Conservation (phyloP, 352 stramenopile genomes). For the Phytophthora nicotianae region DNA sequence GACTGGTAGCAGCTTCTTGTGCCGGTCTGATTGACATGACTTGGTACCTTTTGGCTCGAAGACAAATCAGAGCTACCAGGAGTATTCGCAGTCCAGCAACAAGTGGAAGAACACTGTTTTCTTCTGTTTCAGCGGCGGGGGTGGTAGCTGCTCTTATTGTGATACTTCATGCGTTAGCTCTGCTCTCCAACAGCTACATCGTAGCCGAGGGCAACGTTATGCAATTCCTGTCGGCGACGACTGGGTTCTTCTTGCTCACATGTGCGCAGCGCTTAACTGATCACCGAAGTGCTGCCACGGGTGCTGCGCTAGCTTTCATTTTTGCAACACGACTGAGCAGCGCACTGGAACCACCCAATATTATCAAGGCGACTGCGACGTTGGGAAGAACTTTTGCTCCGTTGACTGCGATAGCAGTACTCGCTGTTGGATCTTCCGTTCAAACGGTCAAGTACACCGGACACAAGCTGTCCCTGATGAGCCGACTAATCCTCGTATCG, state of each 20-base stretch:
- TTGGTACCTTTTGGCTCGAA: constrained; percentile 8
- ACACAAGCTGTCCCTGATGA: constrained; percentile 14
- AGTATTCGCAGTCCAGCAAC: neutral
- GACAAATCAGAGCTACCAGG: neutral
- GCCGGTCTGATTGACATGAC: constrained; percentile 27
- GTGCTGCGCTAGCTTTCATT: constrained; percentile 49
- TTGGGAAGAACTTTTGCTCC: constrained; percentile 46
- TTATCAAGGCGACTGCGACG: constrained; percentile 60
- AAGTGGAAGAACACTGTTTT: neutral
- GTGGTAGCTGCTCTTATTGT: constrained; percentile 49
- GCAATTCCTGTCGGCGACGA: constrained; percentile 66
- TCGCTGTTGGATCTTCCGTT: constrained; percentile 26
- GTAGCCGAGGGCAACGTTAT: constrained; percentile 76
- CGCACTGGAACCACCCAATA: constrained; percentile 64
- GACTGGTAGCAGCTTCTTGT: constrained; percentile 31
- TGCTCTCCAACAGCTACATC: constrained; percentile 90
- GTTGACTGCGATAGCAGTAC: constrained; percentile 22
- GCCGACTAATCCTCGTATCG: constrained; percentile 26
- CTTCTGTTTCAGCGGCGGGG: constrained; percentile 19
- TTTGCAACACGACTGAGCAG: constrained; percentile 46
- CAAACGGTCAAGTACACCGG: constrained; percentile 15
- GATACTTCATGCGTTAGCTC: constrained; percentile 61
- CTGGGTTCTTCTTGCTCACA: constrained; percentile 51
- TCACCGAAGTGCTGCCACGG: constrained; percentile 14
- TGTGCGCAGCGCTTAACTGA: constrained; percentile 24